Percentiles rank a stretch among this genome's conserved stretches.
These are phyloP conservation scores for Hymenoscyphus infarciens DNA, from an alignment of 2,329 filamentous ascomycete species.

Conservation along the genomic window DNA sequence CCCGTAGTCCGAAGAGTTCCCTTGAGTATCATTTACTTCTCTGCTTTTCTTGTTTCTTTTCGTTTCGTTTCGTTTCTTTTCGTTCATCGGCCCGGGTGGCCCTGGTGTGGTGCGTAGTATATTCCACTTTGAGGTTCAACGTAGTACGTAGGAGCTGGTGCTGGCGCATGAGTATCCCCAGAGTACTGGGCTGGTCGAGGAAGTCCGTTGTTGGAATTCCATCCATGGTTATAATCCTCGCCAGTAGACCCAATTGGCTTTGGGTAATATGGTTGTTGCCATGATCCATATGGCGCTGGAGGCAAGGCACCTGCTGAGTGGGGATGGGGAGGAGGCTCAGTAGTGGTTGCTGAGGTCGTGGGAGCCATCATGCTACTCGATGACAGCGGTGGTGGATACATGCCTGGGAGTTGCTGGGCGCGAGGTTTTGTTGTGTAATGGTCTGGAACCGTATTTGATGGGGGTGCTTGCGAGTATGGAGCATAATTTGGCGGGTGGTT, in stretches of 20 bases:
- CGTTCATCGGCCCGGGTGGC: conserved; percentile 24
- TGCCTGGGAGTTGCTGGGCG: conserved; percentile 23
- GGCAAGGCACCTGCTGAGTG: conserved; percentile 26
- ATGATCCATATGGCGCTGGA: conserved; percentile 25
- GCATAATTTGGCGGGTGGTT: conserved; percentile 27
- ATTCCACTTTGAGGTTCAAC: conserved; percentile 25
- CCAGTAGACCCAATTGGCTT: conserved; percentile 25
- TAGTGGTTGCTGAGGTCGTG: conserved; percentile 22
- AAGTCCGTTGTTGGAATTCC: conserved; percentile 24
- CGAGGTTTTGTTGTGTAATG: conserved; percentile 30
- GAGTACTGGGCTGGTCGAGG: conserved; percentile 19
- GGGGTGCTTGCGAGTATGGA: conserved; percentile 22
- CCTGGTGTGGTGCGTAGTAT: conserved; percentile 26
- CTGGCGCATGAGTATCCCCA: conserved; percentile 20
- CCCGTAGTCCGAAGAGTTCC: background rate
- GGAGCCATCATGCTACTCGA: conserved; percentile 20
- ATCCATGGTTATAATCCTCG: conserved; percentile 27
- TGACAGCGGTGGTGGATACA: conserved; percentile 30
- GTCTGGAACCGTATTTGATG: conserved; percentile 21
- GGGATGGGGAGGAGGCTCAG: conserved; percentile 24
- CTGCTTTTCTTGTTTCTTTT: too few relatives aligned
- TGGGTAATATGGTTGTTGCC: conserved; percentile 32
- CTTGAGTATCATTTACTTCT: background rate
- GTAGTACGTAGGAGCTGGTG: conserved; percentile 24
- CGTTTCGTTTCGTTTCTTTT: background rate